Base-by-base conservation (phyloP, 495 filamentous ascomycete genomes). In the Cercophora sp. region DNA sequence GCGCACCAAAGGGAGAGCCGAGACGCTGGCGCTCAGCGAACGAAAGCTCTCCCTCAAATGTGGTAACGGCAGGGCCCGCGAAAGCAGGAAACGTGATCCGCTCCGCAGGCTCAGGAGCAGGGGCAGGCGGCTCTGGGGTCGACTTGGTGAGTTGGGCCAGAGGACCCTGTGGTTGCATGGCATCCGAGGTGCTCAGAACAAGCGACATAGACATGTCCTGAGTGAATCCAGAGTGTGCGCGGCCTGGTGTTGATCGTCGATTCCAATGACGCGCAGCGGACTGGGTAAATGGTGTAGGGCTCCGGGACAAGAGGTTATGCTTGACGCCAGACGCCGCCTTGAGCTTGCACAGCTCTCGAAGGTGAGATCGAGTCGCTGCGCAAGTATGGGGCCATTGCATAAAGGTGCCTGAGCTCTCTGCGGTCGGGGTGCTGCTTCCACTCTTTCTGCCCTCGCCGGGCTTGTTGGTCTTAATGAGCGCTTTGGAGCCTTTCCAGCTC, bases 191-290 rank as follows among this genome's bases (percentile, higher is more conserved):
- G 68, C 87, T 91, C 16, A 89, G 79, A 3, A 83, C 79, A 29
- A 98, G 80, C 29, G 93, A 96, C 31, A 95, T 71, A 35, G 88
- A 85, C 71, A 97, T 86, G 48, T 93, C 90, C 36, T 87, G 85
- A 9, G 83, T 78, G 22, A 79, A 78, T 19, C 65, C 65, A 6
- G 64, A 64, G 1, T 64, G 51, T 5, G 64, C 67, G 18, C 55
- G 67, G 16, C 58, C 64, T 4, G 70, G 67, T 0, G 69, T 67
- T 11, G 68, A 68, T 19, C 67, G 64, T 23, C 72, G 71, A 52
- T 70, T 73, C 58, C 63, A 70, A 52, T 67, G 66, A 48, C 72
- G 70, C 57, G 73, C 68, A 52, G 80, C 68, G 51, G 79, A 66
- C 56, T 86, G 75, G 49, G 72, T 58, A 59, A 87, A 82, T 6